These are phyloP conservation scores for Proliferodiscus dingleyae DNA, from an alignment of 2,329 filamentous ascomycete species.

Conservation along the genomic window DNA sequence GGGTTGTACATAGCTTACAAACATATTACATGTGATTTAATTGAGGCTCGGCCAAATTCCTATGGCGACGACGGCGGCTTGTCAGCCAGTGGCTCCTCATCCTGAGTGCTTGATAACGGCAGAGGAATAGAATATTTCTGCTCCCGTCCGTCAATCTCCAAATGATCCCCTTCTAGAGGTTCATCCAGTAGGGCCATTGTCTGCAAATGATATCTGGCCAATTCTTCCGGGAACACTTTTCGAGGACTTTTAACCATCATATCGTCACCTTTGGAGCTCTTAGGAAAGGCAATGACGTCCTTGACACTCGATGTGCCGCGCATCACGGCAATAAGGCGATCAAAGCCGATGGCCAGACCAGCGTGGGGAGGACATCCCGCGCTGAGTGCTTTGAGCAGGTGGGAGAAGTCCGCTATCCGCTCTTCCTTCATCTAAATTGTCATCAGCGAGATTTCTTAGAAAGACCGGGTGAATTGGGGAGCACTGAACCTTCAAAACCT, in stretches of 20 bases:
- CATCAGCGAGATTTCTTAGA: neutral
- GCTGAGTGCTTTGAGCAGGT: conserved; percentile 75
- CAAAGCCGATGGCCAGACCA: conserved; percentile 88
- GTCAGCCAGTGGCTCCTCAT: neutral
- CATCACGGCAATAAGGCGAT: conserved; percentile 77
- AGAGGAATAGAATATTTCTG: neutral
- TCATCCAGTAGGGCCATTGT: neutral
- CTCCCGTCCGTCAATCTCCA: no score
- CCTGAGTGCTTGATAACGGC: neutral
- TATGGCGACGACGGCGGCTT: neutral
- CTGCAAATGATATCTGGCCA: conserved; percentile 25
- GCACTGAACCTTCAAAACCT: conserved; percentile 62
- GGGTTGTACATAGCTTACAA: neutral
- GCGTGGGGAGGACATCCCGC: conserved; percentile 93
- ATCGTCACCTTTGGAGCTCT: conserved; percentile 87
- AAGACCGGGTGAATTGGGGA: neutral
- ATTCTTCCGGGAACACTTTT: conserved; percentile 51
- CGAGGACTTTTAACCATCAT: conserved; percentile 74
- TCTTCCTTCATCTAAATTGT: conserved; percentile 37
- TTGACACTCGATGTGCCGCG: conserved; percentile 70
- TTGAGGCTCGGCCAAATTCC: neutral
- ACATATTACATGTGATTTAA: neutral
- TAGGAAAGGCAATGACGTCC: conserved; percentile 96
- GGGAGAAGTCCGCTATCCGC: conserved; percentile 74
- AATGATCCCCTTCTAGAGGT: no score